Percentiles rank a stretch among this genome's conserved stretches.
Conservation (phyloP, 306 rosid genomes). For the Trichosanthes truncata region DNA sequence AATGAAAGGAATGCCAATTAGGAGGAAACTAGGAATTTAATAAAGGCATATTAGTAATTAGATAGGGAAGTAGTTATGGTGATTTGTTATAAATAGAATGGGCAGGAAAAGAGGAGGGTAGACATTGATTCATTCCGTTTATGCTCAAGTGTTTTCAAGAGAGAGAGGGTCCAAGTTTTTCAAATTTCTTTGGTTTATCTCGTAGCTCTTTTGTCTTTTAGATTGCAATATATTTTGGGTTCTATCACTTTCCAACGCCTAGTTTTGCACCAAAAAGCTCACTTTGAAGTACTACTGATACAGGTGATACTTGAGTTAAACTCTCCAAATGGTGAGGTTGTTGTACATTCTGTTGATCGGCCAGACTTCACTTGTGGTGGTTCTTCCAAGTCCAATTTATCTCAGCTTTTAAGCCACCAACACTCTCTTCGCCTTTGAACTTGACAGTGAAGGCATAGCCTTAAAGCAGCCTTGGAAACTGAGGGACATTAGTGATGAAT, state of each 20-base stretch:
- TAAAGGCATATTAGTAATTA: not conserved
- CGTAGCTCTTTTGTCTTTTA: too few relatives aligned
- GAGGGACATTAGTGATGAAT: not conserved
- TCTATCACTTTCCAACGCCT: too few relatives aligned
- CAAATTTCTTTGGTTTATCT: too few relatives aligned
- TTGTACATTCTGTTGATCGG: constrained; percentile 43
- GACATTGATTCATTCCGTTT: too few relatives aligned
- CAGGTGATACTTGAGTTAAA: constrained; percentile 80
- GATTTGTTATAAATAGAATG: not conserved
- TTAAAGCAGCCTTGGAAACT: not conserved
- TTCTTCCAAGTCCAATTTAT: constrained; percentile 3
- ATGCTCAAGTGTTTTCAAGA: too few relatives aligned
- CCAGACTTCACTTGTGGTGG: constrained; percentile 70
- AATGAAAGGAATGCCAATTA: not conserved
- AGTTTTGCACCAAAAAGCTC: too few relatives aligned
- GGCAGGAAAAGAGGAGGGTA: too few relatives aligned
- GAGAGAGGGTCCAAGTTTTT: too few relatives aligned
- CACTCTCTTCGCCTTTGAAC: not conserved
- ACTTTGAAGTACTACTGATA: too few relatives aligned
- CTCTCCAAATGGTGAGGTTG: constrained; percentile 44
- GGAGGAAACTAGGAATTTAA: not conserved
- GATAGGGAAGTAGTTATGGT: not conserved
- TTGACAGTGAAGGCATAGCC: not conserved
- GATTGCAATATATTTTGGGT: too few relatives aligned
- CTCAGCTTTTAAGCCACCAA: constrained; percentile 4